phyloP scores from a whole-genome alignment of 164 flowering plant genomes.

The Sextonia rubra region DNA sequence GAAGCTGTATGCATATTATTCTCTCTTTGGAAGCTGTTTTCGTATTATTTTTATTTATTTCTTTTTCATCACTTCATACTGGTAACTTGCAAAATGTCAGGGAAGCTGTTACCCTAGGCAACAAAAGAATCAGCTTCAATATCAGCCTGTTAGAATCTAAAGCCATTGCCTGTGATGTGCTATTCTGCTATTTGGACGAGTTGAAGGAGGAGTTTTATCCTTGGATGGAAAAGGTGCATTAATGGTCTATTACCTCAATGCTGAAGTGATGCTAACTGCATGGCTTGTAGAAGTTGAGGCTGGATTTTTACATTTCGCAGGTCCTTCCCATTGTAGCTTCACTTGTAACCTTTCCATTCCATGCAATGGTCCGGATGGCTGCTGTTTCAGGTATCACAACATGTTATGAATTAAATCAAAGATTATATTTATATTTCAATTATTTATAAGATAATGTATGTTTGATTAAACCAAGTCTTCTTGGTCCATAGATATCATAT shows the following conservation, averaged over 20 bases:
- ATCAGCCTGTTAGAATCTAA: conserved; percentile 76
- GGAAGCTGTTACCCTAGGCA: conserved; percentile 29
- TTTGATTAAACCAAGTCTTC: not conserved
- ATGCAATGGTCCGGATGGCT: conserved; percentile 77
- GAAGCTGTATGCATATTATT: not conserved
- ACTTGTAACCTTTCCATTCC: conserved; percentile 73
- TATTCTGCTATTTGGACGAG: conserved; percentile 82
- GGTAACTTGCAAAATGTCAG: conserved; percentile 1
- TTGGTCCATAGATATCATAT: not conserved
- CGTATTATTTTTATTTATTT: not conserved
- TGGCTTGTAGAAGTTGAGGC: not conserved
- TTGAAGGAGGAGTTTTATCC: conserved; percentile 78
- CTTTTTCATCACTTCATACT: not conserved
- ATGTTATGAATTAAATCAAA: not conserved
- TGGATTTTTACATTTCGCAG: conserved; percentile 22
- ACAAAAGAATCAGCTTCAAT: conserved; percentile 69
- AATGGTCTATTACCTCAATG: not conserved
- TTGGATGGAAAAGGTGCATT: conserved; percentile 73
- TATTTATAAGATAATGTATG: not conserved
- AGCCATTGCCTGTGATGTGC: conserved; percentile 83
- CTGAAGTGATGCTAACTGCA: not conserved
- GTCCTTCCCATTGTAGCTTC: conserved; percentile 73
- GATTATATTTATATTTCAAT: not conserved
- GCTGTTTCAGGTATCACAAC: conserved; percentile 65
- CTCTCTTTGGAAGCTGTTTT: not conserved